Percentiles rank a stretch among this genome's conserved stretches.
phyloP scores from a whole-genome alignment of 2,329 filamentous ascomycete genomes.

The Fusarium chaquense region DNA sequence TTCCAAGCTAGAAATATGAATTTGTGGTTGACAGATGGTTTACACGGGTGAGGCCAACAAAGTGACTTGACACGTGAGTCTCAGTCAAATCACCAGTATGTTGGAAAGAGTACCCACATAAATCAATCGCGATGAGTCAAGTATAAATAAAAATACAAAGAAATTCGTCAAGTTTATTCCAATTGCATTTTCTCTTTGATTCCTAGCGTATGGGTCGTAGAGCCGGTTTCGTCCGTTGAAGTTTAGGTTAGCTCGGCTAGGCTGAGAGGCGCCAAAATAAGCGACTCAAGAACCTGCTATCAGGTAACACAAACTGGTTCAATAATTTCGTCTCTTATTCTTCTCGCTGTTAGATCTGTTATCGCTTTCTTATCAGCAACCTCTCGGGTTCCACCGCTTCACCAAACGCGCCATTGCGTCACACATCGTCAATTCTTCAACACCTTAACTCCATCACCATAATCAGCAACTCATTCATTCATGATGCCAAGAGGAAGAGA shows the following conservation, averaged over 20 bases:
- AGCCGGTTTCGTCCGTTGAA: slow-evolving; percentile 16
- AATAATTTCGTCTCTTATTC: neutral
- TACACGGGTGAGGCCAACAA: too few species aligned
- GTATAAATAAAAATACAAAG: neutral
- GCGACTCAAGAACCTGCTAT: rapidly evolving
- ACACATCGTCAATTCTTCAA: slow-evolving; percentile 12
- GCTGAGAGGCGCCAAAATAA: neutral
- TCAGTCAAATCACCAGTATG: neutral
- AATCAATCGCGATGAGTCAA: rapidly evolving
- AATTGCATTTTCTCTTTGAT: neutral
- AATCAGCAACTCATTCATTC: neutral
- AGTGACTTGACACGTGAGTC: too few species aligned
- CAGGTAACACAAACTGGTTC: rapidly evolving
- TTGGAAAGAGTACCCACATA: rapidly evolving
- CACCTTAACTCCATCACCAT: neutral
- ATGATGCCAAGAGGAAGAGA: slow-evolving; percentile 27
- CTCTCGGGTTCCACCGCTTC: slow-evolving; percentile 12
- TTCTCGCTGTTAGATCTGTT: neutral
- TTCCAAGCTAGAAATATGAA: slow-evolving; percentile 20
- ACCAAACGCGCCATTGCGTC: slow-evolving; percentile 25
- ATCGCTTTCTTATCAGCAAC: slow-evolving; percentile 5
- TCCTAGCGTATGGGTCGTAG: neutral
- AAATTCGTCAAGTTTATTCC: neutral
- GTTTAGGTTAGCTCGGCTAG: neutral
- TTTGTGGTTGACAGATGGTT: too few species aligned